Evolutionary conservation across 306 rosid species (phyloP).

Genomic region (Biancaea sappan): DNA sequence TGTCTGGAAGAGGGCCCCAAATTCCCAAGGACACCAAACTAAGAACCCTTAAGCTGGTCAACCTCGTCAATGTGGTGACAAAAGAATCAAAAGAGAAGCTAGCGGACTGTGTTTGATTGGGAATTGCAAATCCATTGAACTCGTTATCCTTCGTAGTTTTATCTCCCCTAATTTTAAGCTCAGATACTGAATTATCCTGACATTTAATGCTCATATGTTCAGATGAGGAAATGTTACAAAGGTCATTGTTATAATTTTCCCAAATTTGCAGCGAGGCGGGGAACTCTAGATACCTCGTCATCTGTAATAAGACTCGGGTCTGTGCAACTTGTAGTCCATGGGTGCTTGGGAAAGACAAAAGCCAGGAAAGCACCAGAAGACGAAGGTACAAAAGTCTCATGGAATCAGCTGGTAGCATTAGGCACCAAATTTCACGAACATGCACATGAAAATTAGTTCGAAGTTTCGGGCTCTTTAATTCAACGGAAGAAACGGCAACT

Average conservation of each 20-base stretch:
- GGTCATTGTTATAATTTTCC: conserved; percentile 53
- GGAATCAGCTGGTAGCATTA: conserved; percentile 28
- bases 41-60: conserved; percentile 74
- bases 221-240: conserved; percentile 57
- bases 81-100: conserved; percentile 66
- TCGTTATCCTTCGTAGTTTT: conserved; percentile 43
- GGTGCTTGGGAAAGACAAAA: conserved; percentile 48
- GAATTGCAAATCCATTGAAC: conserved; percentile 71
- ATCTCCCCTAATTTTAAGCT: conserved; percentile 74
- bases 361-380: conserved; percentile 44
- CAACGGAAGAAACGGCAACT: conserved; percentile 3
- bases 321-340: conserved; percentile 54
- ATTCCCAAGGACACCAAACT: conserved; percentile 80
- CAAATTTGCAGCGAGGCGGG: conserved; percentile 57
- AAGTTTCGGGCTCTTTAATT: conserved; percentile 4
- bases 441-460: neutral
- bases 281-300: conserved; percentile 64
- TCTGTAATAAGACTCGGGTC: conserved; percentile 59
- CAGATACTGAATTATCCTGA: conserved; percentile 52
- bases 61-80: conserved; percentile 65
- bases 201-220: conserved; percentile 57
- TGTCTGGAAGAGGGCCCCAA: conserved; percentile 83
- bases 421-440: conserved; percentile 27
- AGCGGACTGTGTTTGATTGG: conserved; percentile 61
- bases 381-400: conserved; percentile 46